Conservation (phyloP, 1,284 basidiomycete genomes). For the Anthracocystis panici-leucophaei region DNA sequence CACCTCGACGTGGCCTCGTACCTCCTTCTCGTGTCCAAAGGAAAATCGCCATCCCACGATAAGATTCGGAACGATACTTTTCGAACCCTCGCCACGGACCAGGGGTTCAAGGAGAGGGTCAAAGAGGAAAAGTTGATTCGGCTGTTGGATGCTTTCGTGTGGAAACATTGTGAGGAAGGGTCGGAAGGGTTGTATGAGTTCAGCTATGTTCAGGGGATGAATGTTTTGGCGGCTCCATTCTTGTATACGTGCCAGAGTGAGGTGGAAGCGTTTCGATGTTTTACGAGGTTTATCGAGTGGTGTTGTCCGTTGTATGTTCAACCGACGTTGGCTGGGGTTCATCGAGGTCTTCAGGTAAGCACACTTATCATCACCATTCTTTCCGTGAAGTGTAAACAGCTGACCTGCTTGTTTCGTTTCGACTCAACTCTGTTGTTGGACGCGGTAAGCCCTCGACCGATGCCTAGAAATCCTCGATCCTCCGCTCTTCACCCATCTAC, state of each 20-base stretch:
- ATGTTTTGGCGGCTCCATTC: conserved; percentile 96
- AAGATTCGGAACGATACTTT: conserved; percentile 74
- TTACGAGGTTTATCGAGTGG: conserved; percentile 91
- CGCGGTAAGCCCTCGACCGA: conserved; percentile 79
- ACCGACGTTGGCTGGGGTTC: conserved; percentile 92
- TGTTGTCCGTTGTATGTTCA: conserved; percentile 94
- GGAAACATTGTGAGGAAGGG: conserved; percentile 77
- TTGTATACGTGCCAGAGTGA: conserved; percentile 95
- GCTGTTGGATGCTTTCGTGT: conserved; percentile 94
- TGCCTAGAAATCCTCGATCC: conserved; percentile 91
- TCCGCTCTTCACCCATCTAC: conserved; percentile 82
- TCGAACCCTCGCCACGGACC: conserved; percentile 93
- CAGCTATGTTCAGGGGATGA: conserved; percentile 98
- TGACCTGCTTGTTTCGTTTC: neutral
- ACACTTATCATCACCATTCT: neutral
- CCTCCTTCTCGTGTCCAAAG: conserved; percentile 53
- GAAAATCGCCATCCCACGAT: conserved; percentile 54
- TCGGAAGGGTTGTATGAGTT: conserved; percentile 77
- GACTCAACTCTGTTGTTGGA: neutral
- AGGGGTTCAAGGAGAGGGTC: conserved; percentile 92
- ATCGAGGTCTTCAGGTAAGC: conserved; percentile 87
- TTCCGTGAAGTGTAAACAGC: neutral
- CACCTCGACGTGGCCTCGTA: conserved; percentile 41
- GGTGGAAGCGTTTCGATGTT: conserved; percentile 95
- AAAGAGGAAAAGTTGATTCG: conserved; percentile 96